Base-by-base conservation (phyloP, 1,284 basidiomycete genomes). In the Ceratobasidium theobromae region DNA sequence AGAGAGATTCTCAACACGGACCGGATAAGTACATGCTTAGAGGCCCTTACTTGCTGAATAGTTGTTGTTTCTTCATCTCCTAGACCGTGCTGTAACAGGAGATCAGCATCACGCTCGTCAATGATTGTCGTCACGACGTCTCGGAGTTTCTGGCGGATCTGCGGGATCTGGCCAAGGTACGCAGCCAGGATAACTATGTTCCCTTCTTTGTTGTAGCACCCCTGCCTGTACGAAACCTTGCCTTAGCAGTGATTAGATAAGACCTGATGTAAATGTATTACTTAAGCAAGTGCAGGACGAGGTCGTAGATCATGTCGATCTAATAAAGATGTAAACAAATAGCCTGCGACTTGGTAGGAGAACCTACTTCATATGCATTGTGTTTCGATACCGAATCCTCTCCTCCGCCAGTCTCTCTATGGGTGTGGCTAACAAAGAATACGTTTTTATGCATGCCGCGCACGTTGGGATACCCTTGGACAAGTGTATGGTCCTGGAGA, bases 161-260 rank as follows among this genome's bases (percentile, higher is more conserved):
- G 79, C 1, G 82, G 80, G 1, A 91, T 78, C 71, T 91, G 89
- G 0, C 89, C 87, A 2, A 89, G 81, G 72, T 91, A 91, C 0
- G 87, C 87, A 70, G 86, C 88, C 9, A 91, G 75, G 6, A 91
- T 85, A 6, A 86, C 87, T 38, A 91, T 88, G 69, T 89, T 86
- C 1, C 87, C 87, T 35, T 84, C 81, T 8, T 78, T 72, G 0
- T 79, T 80, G 70, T 86, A 86, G 43, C 76, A 78, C 0, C 85
- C 84, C 75, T 86, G 85, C 43, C 82, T 85, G 49, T 70, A n/a
- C 12, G 4, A 71, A 12, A 67, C n/a, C 30, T 5, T 16, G 12
- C 45, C 18, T 30, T 49, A 53, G n/a, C 38, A 8, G 18, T 18
- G 1, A 23, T 6, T 3, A 25, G 25, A 45, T 66, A 28, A 28